Evolutionary conservation across 495 filamentous ascomycete genomes (phyloP).

Genomic region (Beverwykella pulmonaria): DNA sequence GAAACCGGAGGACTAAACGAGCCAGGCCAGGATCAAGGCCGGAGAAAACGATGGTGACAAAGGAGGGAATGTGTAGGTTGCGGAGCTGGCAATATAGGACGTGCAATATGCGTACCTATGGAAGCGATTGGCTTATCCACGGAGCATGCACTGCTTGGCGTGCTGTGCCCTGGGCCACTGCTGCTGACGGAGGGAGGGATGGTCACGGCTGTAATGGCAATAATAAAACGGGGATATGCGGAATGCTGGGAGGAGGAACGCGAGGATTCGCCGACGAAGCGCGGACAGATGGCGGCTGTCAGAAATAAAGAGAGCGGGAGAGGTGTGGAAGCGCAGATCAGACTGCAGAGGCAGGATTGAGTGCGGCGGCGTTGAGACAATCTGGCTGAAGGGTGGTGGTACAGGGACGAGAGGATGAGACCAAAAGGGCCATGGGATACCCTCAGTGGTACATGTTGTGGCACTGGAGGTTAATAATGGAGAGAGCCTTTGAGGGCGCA

Average conservation of each 20-base stretch:
- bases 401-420: constrained; percentile 22
- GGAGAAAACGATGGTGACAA: constrained; percentile 26
- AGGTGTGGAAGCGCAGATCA: constrained; percentile 10
- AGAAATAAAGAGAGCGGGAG: constrained; percentile 14
- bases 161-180: constrained; percentile 1
- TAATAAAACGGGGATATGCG: constrained; percentile 12
- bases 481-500: constrained; percentile 17
- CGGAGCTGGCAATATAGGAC: constrained; percentile 24
- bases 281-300: constrained; percentile 12
- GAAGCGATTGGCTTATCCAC: constrained; percentile 27
- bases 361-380: constrained; percentile 13
- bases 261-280: not conserved
- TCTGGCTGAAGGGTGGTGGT: constrained; percentile 20
- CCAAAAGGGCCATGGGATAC: constrained; percentile 27
- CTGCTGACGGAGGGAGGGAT: constrained; percentile 29
- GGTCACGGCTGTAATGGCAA: constrained; percentile 11
- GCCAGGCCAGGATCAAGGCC: constrained; percentile 19
- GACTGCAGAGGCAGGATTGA: constrained; percentile 10
- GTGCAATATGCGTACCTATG: constrained; percentile 38
- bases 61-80: constrained; percentile 6
- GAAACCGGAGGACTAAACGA: not conserved
- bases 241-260: not conserved
- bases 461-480: constrained; percentile 3
- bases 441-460: constrained; percentile 34
- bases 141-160: constrained; percentile 30